Evolutionary conservation across 441 rosid genomes (phyloP), one percentile per base, ranked within the genome.

Genomic region (Theobroma grandiflorum): DNA sequence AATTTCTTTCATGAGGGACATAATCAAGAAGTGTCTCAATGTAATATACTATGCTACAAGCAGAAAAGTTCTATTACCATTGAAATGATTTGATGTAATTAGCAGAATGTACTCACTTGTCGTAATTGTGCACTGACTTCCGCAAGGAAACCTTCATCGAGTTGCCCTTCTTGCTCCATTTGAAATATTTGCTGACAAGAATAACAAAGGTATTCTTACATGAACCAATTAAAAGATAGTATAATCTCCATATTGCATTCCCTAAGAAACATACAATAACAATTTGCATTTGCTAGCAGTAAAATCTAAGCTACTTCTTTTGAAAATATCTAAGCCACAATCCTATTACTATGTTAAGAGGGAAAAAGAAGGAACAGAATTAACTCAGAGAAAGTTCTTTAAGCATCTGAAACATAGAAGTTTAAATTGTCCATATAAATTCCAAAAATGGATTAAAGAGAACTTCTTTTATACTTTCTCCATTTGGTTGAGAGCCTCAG

Each of bases 81-180:
- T 50, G 20, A 47, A 55, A 49, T 20, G 20, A 72, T 26, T n/a
- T 43, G 15, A 20, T 20, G 33, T 57, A 75, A 75, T n/a, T 40
- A 22, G 74, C 31, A 81, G 47, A 77, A 15, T 55, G 52, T 61
- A 83, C 89, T 81, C 84, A 92, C 99, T 85, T 94, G 96, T 82
- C 96, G 88, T 78, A 96, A 84, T 81, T 93, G 98, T 83, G 98
- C 97, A 77, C 81, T 96, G 76, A 94, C 98, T 91, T 94, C 94
- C 82, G 97, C 84, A 80, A 96, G 98, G 80, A 96, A 93, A 18
- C 98, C 97, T 88, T 94, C 99, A 86, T 94, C 97, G 57, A 93
- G 88, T 81, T 91, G 90, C 67, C 99, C 98, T 87, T 90, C 92
- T 76, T 86, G 89, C 83, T 93, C 96, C 86, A 90, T 88, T 85